These are phyloP conservation scores for Phytophthora crassamura DNA, from an alignment of 352 stramenopile genomes.

Conservation along the genomic window DNA sequence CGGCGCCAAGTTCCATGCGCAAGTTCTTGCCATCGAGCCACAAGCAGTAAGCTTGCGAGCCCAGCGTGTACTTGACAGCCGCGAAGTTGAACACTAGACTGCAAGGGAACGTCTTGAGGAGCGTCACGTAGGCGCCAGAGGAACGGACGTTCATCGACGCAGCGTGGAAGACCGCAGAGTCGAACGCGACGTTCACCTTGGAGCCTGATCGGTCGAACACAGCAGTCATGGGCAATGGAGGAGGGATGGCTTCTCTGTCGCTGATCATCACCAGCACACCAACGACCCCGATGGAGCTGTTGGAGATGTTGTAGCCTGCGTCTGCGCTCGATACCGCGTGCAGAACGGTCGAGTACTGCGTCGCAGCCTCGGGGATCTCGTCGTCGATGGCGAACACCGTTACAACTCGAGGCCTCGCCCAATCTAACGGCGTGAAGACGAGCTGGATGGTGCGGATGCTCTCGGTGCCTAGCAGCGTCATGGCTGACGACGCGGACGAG, in stretches of 20 bases:
- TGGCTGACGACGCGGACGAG: constrained; percentile 25
- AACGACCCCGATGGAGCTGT: constrained; percentile 49
- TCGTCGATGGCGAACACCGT: constrained; percentile 72
- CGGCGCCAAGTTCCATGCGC: constrained; percentile 51
- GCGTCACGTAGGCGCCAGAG: constrained; percentile 36
- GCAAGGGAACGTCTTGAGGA: constrained; percentile 55
- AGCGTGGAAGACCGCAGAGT: constrained; percentile 72
- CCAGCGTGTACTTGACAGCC: constrained; percentile 45
- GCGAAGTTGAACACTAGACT: constrained; percentile 55
- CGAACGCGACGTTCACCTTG: constrained; percentile 62
- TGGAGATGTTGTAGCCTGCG: constrained; percentile 68
- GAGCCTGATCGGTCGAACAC: constrained; percentile 63
- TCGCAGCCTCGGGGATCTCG: constrained; percentile 60
- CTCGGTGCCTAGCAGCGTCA: constrained; percentile 11
- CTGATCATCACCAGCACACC: constrained; percentile 61
- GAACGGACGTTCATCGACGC: constrained; percentile 60
- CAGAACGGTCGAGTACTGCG: constrained; percentile 58
- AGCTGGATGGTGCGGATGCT: constrained; percentile 42
- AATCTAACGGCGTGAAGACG: constrained; percentile 75
- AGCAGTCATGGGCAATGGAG: constrained; percentile 53
- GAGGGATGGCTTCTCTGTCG: constrained; percentile 67
- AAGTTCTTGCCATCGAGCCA: constrained; percentile 68
- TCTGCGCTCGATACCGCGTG: constrained; percentile 60
- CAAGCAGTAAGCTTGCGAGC: constrained; percentile 42
- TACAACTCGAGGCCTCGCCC: constrained; percentile 47